These are phyloP conservation scores for Volvox reticuliferus DNA, from an alignment of 139 green algal genomes.

Conservation along the genomic window DNA sequence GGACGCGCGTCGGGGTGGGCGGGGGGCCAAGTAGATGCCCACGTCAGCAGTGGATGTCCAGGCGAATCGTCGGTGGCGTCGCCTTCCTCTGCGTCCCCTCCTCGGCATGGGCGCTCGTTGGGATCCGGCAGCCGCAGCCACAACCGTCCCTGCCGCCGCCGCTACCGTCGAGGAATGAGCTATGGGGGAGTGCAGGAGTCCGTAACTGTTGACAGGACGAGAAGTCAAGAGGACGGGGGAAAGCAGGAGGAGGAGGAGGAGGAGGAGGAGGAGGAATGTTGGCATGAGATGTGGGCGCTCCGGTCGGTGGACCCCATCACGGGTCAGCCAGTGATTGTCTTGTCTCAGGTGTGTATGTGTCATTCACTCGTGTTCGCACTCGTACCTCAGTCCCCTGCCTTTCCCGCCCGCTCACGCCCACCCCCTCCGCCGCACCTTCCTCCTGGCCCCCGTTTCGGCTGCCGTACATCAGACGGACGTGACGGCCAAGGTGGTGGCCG, in stretches of 20 bases:
- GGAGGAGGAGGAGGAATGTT: neutral
- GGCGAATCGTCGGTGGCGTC: neutral
- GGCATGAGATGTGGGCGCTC: slow-evolving; percentile 9
- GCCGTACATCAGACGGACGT: neutral
- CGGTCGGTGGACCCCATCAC: neutral
- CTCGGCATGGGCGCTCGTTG: neutral
- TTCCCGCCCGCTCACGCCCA: neutral
- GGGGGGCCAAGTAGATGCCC: neutral
- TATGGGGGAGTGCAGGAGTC: neutral
- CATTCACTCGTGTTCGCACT: neutral
- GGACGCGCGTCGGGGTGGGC: neutral
- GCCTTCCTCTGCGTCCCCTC: neutral
- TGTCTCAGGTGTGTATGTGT: neutral
- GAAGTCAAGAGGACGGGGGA: neutral
- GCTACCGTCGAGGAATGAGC: no score
- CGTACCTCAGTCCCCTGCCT: neutral
- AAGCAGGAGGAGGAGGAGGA: neutral
- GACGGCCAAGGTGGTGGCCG: neutral
- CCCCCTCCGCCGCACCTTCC: neutral
- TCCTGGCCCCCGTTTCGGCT: neutral
- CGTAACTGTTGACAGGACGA: neutral
- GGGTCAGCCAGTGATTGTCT: neutral
- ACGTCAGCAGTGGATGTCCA: neutral
- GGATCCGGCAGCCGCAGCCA: neutral
- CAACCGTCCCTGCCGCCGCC: no score